Evolutionary conservation across 257 asterid genomes (phyloP).

Genomic region (Nicotiana tomentosiformis): DNA sequence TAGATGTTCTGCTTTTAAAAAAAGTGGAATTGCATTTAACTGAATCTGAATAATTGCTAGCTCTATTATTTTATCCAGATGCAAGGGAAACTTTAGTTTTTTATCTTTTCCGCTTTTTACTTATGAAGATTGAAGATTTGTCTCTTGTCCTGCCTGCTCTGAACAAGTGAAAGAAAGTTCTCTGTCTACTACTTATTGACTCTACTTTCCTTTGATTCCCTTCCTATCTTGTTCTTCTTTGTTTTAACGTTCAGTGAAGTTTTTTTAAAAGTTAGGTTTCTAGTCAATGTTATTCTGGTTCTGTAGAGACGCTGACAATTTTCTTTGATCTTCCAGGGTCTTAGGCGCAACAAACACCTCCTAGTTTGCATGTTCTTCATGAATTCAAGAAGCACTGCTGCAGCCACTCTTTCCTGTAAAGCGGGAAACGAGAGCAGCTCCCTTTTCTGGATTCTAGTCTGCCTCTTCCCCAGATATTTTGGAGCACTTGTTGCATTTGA

Average conservation of each 20-base stretch:
- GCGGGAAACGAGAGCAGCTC: constrained; percentile 51
- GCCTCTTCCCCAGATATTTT: constrained; percentile 46
- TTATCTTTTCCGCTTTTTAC: neutral
- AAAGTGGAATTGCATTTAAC: neutral
- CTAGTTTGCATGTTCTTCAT: constrained; percentile 46
- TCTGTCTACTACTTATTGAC: neutral
- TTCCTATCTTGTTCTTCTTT: neutral
- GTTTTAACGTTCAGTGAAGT: neutral
- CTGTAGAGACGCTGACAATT: neutral
- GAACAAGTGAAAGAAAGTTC: neutral
- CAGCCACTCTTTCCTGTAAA: constrained; percentile 58
- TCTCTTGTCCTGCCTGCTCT: neutral
- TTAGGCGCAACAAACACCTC: constrained; percentile 22
- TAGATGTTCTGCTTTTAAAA: neutral
- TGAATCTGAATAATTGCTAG: neutral
- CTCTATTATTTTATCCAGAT: neutral
- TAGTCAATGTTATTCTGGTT: neutral
- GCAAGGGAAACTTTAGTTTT: neutral
- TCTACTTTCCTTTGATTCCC: neutral
- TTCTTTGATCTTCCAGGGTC: neutral
- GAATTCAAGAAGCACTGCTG: constrained; percentile 54
- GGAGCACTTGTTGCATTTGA: constrained; percentile 34
- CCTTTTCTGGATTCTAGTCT: constrained; percentile 34
- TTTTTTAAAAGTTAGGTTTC: neutral
- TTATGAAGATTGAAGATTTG: neutral